Evolutionary conservation across 108 stramenopile genomes (phyloP).

Genomic region (Stephanodiscus minutulus): DNA sequence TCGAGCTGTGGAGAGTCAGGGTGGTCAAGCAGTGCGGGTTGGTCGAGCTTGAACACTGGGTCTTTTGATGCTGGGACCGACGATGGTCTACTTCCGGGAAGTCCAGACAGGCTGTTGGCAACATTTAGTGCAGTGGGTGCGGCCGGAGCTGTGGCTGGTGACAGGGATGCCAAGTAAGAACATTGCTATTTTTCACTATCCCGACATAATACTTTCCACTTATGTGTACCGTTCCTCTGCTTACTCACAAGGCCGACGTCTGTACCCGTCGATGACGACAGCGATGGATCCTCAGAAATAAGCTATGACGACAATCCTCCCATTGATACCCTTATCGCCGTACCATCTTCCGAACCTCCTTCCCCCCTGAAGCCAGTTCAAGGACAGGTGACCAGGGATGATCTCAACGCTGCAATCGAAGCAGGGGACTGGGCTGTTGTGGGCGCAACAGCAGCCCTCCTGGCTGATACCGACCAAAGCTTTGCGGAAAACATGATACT

Average conservation of each 20-base stretch:
- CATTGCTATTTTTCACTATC: neutral
- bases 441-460: conserved; percentile 80
- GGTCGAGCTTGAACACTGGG: conserved; percentile 32
- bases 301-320: neutral
- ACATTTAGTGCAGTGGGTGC: too few species aligned
- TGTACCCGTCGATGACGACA: conserved; percentile 10
- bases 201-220: neutral
- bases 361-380: neutral
- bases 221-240: neutral
- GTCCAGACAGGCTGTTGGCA: conserved; percentile 13
- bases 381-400: conserved; percentile 47
- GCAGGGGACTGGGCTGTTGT: conserved; percentile 89
- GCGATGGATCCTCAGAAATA: conserved; percentile 6
- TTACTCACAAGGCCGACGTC: neutral
- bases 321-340: neutral
- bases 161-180: conserved; percentile 8
- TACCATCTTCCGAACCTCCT: neutral
- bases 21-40: conserved; percentile 41
- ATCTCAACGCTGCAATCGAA: conserved; percentile 79
- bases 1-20: conserved; percentile 41
- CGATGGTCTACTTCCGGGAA: conserved; percentile 14
- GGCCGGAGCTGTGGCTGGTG: conserved; percentile 21
- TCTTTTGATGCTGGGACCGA: conserved; percentile 30
- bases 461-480: conserved; percentile 58
- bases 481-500: neutral